phyloP scores from a whole-genome alignment of 2,329 filamentous ascomycete species.

The Cordyceps cateniannulata region DNA sequence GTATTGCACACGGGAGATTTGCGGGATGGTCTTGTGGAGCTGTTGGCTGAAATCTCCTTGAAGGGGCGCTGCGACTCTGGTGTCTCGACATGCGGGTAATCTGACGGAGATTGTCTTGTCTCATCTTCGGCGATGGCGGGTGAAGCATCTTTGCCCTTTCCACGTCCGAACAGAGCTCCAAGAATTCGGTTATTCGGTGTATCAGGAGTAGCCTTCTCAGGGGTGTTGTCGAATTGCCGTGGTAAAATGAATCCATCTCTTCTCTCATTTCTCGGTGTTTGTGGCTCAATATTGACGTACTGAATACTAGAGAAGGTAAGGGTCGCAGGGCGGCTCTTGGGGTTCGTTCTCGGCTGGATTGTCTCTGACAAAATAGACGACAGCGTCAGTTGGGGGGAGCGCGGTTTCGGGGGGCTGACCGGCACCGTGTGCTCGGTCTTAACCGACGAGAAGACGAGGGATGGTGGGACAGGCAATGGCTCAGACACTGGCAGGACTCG shows the following conservation, averaged over 20 bases:
- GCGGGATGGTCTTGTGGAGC: constrained; percentile 32
- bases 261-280: constrained; percentile 44
- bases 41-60: constrained; percentile 57
- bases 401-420: constrained; percentile 17
- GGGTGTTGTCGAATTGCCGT: constrained; percentile 31
- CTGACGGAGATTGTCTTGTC: constrained; percentile 46
- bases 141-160: constrained; percentile 33
- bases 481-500: constrained; percentile 23
- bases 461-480: constrained; percentile 18
- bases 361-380: constrained; percentile 16
- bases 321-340: constrained; percentile 12
- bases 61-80: constrained; percentile 53
- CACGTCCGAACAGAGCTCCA: constrained; percentile 38
- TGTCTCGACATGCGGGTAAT: constrained; percentile 35
- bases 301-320: constrained; percentile 28
- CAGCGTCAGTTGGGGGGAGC: constrained; percentile 15
- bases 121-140: constrained; percentile 59
- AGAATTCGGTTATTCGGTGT: constrained; percentile 36
- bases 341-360: constrained; percentile 1
- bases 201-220: constrained; percentile 26
- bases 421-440: constrained; percentile 31
- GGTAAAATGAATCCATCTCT: constrained; percentile 52
- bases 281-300: constrained; percentile 39
- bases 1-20: constrained; percentile 36
- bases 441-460: constrained; percentile 26